Evolutionary conservation across 148 eudicot genomes (phyloP), one percentile per base, ranked within the genome.

Genomic region (Arctostaphylos glauca): DNA sequence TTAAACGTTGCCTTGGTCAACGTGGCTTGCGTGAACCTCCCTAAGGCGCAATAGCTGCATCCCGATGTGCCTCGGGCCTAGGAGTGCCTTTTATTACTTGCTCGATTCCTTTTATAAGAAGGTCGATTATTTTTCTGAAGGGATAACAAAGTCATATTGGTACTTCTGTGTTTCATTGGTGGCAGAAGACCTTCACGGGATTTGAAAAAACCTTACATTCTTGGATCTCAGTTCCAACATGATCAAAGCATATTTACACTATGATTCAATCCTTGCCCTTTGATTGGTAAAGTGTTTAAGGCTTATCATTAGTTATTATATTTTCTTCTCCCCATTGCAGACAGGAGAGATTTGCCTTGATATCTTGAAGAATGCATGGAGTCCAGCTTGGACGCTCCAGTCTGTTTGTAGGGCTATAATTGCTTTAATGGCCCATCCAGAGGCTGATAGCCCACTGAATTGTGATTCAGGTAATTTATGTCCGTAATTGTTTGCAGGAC

Each of bases 341-440:
- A 96, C 98, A 5, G 98, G 98, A 86, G 98, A 96, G 87, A 96
- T 96, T 77, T 96, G 98, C 89, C 92, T 96, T 85, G 98, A 95
- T 88, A 94, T 95, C 83, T 88, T 96, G 90, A 96, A 96, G 92
- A 96, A 92, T 90, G 96, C 97, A n/a, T 96, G 98, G 98, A 96
- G 98, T 83, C 98, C 98, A 80, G 98, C 98, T 74, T 96, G 98
- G 98, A 96, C 98, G 44, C 88, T 96, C 71, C 98, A 96, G 82
- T 96, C 98, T 80, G 98, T 96, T 77, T 94, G 95, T 86, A 87
- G 98, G 86, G 98, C 98, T 85, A 93, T 92, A 83, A 96, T 96
- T 83, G 97, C 98, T 83, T 81, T 96, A 88, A 96, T 96, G 98
- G 98, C 97, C 71, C 98, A 96, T 89, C 98, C 98, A 19, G 98